Evolutionary conservation across 768 basidiomycete species (phyloP), one percentile per base, ranked within the genome.

Genomic region (Macrocybe gigantea): DNA sequence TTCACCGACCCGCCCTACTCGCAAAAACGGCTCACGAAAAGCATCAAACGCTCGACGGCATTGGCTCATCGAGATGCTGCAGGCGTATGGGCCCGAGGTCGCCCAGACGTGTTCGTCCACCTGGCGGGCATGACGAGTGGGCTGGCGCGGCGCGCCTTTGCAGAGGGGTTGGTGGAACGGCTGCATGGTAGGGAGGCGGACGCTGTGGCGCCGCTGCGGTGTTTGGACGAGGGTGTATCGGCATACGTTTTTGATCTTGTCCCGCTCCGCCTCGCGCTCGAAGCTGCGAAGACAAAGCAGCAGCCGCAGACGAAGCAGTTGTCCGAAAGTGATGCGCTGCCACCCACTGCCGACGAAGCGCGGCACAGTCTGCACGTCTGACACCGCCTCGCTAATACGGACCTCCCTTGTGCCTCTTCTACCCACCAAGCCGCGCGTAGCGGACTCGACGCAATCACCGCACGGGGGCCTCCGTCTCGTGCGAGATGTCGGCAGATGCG

Each of bases 21-120:
- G 3, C 90, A 93, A 58, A 91, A 87, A 53, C 79, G 90, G 2
- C 63, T 83, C 5, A 82, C 77, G 29, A 92, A 90, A 59, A 83
- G 83, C 56, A 74, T 90, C 45, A 84, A 89, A 38, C 74, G 89
- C 29, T 82, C 81, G 2, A 58, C 69, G 0, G 63, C 73, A 0
- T 22, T 93, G 90, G 90, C 63, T 91, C 0, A 63, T 72, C 0
- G 67, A 74, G 33, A 51, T 88, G 1, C 69, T 90, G 2, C 64
- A 66, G 42, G 5, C 8, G 44, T 36, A 29, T 34, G 11, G 13
- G 22, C 34, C 44, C 15, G 44, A 10, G 36, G 5, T 29, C 49
- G 5, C 8, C 62, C 69, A n/a, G 74, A 75, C 42, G 64, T 92
- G 2, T 70, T 93, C 39, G 78, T 89, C 0, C 80, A 83, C 38